Percentiles rank a stretch among this genome's conserved stretches.
Evolutionary conservation across 2,329 filamentous ascomycete genomes (phyloP).

Genomic region (Rutstroemia sp.): DNA sequence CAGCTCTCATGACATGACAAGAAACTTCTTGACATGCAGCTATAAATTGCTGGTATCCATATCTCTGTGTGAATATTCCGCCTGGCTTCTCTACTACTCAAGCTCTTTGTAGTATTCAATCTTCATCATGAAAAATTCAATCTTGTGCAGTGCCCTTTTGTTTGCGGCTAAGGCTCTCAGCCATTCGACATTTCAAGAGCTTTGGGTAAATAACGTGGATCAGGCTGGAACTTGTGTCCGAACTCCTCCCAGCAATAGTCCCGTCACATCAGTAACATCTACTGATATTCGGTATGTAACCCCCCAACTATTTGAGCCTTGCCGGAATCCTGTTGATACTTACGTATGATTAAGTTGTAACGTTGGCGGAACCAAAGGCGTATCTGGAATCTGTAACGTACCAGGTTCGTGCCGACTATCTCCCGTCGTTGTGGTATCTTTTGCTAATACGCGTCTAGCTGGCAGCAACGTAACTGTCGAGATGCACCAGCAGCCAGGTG

Average conservation of each 20-base stretch:
- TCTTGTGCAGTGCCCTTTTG: not conserved
- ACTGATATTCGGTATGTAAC: slow-evolving; percentile 28
- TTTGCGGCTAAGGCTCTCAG: not conserved
- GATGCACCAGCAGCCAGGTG: slow-evolving; percentile 47
- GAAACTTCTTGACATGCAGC: not conserved
- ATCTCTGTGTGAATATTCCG: not conserved
- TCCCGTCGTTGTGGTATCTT: too few species aligned
- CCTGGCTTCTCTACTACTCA: not conserved
- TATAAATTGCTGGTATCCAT: not conserved
- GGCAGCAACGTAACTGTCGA: slow-evolving; percentile 46
- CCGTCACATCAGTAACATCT: slow-evolving; percentile 41
- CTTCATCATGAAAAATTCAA: not conserved
- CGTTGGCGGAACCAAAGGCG: slow-evolving; percentile 30
- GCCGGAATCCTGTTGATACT: not conserved
- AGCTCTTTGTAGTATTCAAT: not conserved
- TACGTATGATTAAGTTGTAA: slow-evolving; percentile 39
- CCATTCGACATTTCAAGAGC: slow-evolving; percentile 34
- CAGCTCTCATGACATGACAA: not conserved
- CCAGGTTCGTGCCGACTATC: slow-evolving; percentile 1
- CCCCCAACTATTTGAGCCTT: not conserved
- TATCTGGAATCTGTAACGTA: slow-evolving; percentile 28
- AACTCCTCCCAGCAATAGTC: slow-evolving; percentile 42
- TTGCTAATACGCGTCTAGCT: slow-evolving; percentile 6
- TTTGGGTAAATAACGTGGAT: slow-evolving; percentile 41
- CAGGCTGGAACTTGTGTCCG: slow-evolving; percentile 40